phyloP scores from a whole-genome alignment of 331 rosid species.

The Quercus tomentella region DNA sequence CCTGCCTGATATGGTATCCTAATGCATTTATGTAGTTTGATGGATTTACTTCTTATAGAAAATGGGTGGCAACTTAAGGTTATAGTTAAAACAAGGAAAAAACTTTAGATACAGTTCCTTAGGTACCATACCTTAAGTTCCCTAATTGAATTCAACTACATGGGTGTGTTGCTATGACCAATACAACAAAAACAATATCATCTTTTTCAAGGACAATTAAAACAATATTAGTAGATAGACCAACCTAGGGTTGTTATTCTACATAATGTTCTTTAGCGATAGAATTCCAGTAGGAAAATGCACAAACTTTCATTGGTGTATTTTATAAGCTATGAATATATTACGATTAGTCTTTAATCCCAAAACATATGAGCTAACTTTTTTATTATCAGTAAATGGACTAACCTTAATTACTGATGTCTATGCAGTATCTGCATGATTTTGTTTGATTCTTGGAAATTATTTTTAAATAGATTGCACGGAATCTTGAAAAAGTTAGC shows the following conservation, averaged over 20 bases:
- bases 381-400: no score
- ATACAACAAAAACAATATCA: no score
- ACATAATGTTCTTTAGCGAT: neutral
- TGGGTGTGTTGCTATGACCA: no score
- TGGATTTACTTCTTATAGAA: neutral
- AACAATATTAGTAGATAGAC: no score
- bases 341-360: neutral
- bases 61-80: neutral
- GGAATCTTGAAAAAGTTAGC: slow-evolving; percentile 70
- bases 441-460: slow-evolving; percentile 33
- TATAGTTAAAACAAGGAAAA: neutral
- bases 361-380: neutral
- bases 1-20: neutral
- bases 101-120: neutral
- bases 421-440: slow-evolving; percentile 6
- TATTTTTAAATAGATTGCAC: slow-evolving; percentile 71
- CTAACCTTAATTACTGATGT: neutral
- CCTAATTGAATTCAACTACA: no score
- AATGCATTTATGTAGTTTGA: neutral
- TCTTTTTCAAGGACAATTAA: no score
- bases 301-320: neutral
- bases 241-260: no score
- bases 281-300: neutral
- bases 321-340: neutral
- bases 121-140: no score